A percentile compares a stretch with the other conserved stretches of the same genome.
These are phyloP conservation scores for Gossypium davidsonii DNA, from an alignment of 441 rosid species.

Conservation along the genomic window DNA sequence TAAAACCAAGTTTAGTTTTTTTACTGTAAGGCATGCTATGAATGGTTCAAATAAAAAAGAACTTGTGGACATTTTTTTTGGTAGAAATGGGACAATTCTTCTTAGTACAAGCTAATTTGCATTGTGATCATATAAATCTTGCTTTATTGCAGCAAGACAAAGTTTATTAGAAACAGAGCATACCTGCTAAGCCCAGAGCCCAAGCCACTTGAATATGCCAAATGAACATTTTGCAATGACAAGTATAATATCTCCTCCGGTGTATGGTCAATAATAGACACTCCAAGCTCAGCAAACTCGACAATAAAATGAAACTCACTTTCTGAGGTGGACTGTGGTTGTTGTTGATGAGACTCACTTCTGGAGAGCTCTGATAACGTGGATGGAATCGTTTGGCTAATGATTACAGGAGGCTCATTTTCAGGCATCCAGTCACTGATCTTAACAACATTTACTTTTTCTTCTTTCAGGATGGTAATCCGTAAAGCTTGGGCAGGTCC, in stretches of 20 bases:
- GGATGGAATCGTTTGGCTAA: constrained; percentile 35
- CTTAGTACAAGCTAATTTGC: neutral
- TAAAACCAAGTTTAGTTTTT: constrained; percentile 1
- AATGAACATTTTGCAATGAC: constrained; percentile 76
- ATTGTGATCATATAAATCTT: neutral
- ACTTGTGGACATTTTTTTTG: neutral
- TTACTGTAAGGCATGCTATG: neutral
- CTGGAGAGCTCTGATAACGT: constrained; percentile 37
- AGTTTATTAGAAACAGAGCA: constrained; percentile 16
- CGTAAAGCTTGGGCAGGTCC: constrained; percentile 73
- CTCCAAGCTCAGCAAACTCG: constrained; percentile 92
- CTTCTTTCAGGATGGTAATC: constrained; percentile 80
- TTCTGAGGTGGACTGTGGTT: constrained; percentile 35
- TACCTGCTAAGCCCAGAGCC: constrained; percentile 91
- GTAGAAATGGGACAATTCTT: neutral
- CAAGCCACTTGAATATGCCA: constrained; percentile 88
- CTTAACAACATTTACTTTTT: constrained; percentile 65
- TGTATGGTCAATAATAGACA: constrained; percentile 85
- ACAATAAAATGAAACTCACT: constrained; percentile 81
- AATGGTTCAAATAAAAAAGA: neutral
- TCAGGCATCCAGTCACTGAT: constrained; percentile 97
- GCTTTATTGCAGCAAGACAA: constrained; percentile 3
- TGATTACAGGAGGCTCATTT: constrained; percentile 49
- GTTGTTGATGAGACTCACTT: constrained; percentile 46
- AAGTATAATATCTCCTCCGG: constrained; percentile 92